phyloP scores from a whole-genome alignment of 768 basidiomycete genomes.

The Panus rudis region DNA sequence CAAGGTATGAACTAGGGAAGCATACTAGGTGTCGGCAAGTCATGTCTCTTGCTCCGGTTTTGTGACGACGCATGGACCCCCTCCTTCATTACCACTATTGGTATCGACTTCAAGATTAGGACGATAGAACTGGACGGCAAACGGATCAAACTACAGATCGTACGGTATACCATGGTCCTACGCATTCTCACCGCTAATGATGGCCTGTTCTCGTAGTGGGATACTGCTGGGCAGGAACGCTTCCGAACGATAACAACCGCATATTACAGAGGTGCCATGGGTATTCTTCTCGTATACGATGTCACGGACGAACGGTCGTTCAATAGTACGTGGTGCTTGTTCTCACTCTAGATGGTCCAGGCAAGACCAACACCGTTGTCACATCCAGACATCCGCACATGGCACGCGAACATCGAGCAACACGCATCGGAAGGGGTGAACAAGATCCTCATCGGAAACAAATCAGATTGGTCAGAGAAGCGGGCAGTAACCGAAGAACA shows the following conservation, averaged over 20 bases:
- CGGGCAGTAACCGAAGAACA: slow-evolving; percentile 86
- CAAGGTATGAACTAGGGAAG: slow-evolving; percentile 2
- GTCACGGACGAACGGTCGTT: slow-evolving; percentile 94
- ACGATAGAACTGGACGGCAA: slow-evolving; percentile 98
- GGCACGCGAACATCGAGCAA: slow-evolving; percentile 97
- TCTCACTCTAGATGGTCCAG: slow-evolving; percentile 10
- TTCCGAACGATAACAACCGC: slow-evolving; percentile 98
- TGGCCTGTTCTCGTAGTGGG: slow-evolving; percentile 60
- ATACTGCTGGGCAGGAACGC: slow-evolving; percentile 97
- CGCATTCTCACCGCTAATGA: neutral
- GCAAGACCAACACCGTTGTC: neutral
- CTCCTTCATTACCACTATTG: slow-evolving; percentile 98
- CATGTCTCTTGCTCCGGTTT: slow-evolving; percentile 91
- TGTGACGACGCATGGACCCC: slow-evolving; percentile 99
- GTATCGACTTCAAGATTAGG: slow-evolving; percentile 98
- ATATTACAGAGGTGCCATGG: slow-evolving; percentile 99
- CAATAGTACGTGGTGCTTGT: slow-evolving; percentile 62
- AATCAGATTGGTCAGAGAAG: slow-evolving; percentile 98
- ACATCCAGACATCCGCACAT: slow-evolving; percentile 85
- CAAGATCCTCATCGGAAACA: slow-evolving; percentile 99
- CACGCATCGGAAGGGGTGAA: slow-evolving; percentile 98
- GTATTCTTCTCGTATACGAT: slow-evolving; percentile 97
- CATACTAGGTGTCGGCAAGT: slow-evolving; percentile 84
- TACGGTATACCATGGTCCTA: slow-evolving; percentile 44
- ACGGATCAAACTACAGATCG: slow-evolving; percentile 98